Evolutionary conservation across 2,329 filamentous ascomycete species (phyloP), one percentile per base, ranked within the genome.

Genomic region (Harringtonia aguacate): DNA sequence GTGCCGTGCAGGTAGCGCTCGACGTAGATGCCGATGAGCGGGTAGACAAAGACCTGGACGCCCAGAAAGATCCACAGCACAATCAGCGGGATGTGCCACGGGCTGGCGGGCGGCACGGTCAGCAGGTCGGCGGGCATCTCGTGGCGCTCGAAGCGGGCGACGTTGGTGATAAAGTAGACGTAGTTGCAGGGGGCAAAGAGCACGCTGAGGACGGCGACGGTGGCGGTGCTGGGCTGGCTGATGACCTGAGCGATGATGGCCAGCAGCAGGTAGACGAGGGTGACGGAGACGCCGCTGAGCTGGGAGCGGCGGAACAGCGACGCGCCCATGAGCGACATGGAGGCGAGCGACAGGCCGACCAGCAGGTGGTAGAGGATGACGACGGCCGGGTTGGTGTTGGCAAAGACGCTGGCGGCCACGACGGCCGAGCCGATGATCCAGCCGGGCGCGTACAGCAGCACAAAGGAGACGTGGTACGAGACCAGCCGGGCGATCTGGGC

Each of bases 101-200:
- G 72, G 52, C 76, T 81, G 1, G 70, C 58, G 0, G 86, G 85
- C 0, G 84, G 77, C 2, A 65, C 65, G 34, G 77, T 60, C 5
- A 74, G 55, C 4, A 95, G 65, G 49, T 85, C 75, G 0, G 81
- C 74, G 0, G 75, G 65, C 34, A 68, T 55, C 17, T 76, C 67
- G 44, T 79, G 58, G 48, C 71, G 69, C 61, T 95, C 85, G 58
- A 78, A 95, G 35, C 84, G 79, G 13, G 88, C 85, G 61, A 89
- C 74, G 49, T 81, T 75, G 17, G 84, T 78, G 43, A 80, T 72
- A 57, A 90, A 92, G 58, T 81, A 88, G 14, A 90, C 83, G 56
- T 87, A 95, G 54, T 87, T 89, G 69, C 89, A 94, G 0, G 89
- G 85, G 0, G 86, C 77, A 57, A 95, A 95, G 0, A 95, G 61